phyloP scores from a whole-genome alignment of 169 alveolate genomes.

The Amoebophrya sp. region DNA sequence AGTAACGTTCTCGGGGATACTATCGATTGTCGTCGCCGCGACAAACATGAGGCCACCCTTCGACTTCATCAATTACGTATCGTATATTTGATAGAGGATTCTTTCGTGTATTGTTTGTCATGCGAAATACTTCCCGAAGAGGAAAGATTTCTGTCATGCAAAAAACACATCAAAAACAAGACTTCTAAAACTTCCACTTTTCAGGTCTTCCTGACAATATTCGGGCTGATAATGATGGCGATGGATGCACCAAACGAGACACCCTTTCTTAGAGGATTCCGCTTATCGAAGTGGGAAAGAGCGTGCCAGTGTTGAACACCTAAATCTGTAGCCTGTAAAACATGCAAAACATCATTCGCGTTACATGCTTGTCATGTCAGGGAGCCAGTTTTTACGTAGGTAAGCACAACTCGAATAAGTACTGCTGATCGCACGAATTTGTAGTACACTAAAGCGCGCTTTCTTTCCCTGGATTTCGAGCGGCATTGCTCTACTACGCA shows the following conservation, averaged over 20 bases:
- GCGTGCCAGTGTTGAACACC: too few relatives aligned
- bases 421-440: too few relatives aligned
- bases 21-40: background rate
- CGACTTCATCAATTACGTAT: background rate
- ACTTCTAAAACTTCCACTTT: background rate
- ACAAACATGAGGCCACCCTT: background rate
- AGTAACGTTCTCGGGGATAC: background rate
- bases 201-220: background rate
- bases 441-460: too few relatives aligned
- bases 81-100: background rate
- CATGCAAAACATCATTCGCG: too few relatives aligned
- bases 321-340: too few relatives aligned
- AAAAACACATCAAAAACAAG: background rate
- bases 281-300: too few relatives aligned
- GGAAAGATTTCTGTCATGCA: background rate
- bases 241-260: background rate
- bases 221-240: background rate
- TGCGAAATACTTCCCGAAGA: background rate
- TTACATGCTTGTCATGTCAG: too few relatives aligned
- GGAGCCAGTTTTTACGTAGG: too few relatives aligned
- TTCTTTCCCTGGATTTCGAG: too few relatives aligned
- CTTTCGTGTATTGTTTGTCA: background rate
- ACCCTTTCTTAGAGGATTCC: background rate
- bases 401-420: too few relatives aligned
- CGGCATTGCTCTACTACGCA: background rate